phyloP scores from a whole-genome alignment of 2,329 filamentous ascomycete species.

The Penicillium crustosum region DNA sequence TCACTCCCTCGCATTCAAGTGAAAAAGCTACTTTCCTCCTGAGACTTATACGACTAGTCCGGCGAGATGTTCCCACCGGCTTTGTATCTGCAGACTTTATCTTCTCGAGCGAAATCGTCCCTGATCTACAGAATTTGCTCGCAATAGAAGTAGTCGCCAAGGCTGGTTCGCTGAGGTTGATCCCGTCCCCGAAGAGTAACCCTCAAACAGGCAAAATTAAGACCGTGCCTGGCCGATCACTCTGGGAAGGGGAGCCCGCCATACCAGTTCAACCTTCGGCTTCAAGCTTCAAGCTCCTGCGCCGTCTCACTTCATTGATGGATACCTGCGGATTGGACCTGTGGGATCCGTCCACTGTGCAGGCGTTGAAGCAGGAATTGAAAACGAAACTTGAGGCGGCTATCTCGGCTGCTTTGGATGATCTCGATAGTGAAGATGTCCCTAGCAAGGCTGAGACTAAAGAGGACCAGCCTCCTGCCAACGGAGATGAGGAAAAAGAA shows the following conservation, averaged over 20 bases:
- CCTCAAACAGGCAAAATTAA: slow-evolving; percentile 42
- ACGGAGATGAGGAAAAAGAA: slow-evolving; percentile 7
- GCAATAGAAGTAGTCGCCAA: slow-evolving; percentile 53
- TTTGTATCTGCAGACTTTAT: slow-evolving; percentile 41
- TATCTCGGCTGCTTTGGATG: slow-evolving; percentile 25
- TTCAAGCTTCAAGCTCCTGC: slow-evolving; percentile 69
- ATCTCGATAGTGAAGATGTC: slow-evolving; percentile 15
- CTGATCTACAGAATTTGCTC: slow-evolving; percentile 63
- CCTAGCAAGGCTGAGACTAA: not conserved
- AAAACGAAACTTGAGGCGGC: slow-evolving; percentile 47
- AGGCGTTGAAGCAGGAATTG: slow-evolving; percentile 61
- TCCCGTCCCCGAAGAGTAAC: slow-evolving; percentile 9
- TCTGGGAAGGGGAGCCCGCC: slow-evolving; percentile 79
- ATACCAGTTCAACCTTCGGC: slow-evolving; percentile 79
- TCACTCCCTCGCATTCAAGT: slow-evolving; percentile 50
- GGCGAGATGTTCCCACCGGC: slow-evolving; percentile 60
- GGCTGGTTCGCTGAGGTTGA: slow-evolving; percentile 44
- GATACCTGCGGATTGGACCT: slow-evolving; percentile 69
- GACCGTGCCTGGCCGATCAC: slow-evolving; percentile 59
- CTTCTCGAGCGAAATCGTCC: slow-evolving; percentile 63
- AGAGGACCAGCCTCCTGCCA: not conserved
- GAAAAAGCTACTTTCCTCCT: slow-evolving; percentile 63
- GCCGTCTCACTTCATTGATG: slow-evolving; percentile 67
- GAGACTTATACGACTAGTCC: slow-evolving; percentile 72
- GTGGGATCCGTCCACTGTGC: slow-evolving; percentile 72